Evolutionary conservation across 148 eudicot genomes (phyloP).

Genomic region (Cornus controversa): DNA sequence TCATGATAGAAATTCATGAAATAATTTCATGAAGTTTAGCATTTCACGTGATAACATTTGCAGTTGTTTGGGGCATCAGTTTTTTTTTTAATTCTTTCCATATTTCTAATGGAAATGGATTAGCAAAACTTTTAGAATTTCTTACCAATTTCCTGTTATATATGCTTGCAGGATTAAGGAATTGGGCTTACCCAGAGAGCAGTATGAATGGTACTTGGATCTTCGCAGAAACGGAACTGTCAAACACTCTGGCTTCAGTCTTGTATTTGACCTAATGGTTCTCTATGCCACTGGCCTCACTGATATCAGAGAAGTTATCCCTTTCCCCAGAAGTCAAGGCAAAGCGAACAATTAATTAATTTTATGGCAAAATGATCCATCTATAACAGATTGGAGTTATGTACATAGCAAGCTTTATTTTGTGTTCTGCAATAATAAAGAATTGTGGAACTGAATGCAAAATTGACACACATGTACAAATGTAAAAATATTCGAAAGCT

Average conservation of each 20-base stretch:
- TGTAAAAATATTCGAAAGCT: not conserved
- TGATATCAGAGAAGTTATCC: slow-evolving; percentile 69
- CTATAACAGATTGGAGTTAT: not conserved
- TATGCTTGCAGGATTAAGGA: slow-evolving; percentile 58
- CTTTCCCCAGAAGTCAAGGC: slow-evolving; percentile 81
- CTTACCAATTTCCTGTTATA: not conserved
- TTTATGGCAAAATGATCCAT: not conserved
- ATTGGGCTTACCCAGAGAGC: slow-evolving; percentile 52
- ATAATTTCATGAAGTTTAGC: no score
- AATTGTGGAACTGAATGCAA: not conserved
- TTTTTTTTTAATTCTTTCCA: no score
- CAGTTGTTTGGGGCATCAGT: not conserved
- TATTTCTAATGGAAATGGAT: no score
- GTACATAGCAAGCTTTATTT: not conserved
- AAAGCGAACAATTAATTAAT: slow-evolving; percentile 45
- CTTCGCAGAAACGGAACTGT: slow-evolving; percentile 74
- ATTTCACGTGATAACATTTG: not conserved
- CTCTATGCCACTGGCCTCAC: slow-evolving; percentile 78
- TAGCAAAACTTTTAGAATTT: not conserved
- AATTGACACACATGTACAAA: slow-evolving; percentile 7
- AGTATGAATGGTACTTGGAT: slow-evolving; percentile 87
- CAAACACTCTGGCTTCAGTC: slow-evolving; percentile 74
- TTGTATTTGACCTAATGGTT: slow-evolving; percentile 64
- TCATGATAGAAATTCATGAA: no score
- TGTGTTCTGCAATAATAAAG: not conserved